A percentile compares a stretch with the other conserved stretches of the same genome.
Evolutionary conservation across 176 grass and related monocot species (phyloP).

Genomic region (Urochloa ruziziensis): DNA sequence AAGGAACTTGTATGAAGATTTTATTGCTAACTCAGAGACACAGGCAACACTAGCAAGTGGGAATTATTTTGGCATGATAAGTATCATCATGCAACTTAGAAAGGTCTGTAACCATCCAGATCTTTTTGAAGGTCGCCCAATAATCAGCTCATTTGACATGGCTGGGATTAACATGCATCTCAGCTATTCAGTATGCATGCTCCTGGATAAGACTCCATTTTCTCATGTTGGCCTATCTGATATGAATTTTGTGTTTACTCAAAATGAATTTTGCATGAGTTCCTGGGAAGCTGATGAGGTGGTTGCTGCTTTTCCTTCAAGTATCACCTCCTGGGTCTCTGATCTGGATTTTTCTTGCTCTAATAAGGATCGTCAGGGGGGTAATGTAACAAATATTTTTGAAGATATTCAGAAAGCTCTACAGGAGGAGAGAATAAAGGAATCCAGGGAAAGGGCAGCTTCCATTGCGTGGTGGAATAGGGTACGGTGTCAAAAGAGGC

Average conservation of each 20-base stretch:
- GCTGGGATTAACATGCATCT: constrained; percentile 76
- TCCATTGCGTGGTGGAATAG: constrained; percentile 97
- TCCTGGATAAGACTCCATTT: constrained; percentile 62
- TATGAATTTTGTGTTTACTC: constrained; percentile 86
- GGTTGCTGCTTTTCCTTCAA: constrained; percentile 37
- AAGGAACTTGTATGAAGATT: constrained; percentile 98
- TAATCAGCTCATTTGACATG: constrained; percentile 99
- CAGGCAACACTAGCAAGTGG: constrained; percentile 82
- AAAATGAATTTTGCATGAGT: constrained; percentile 81
- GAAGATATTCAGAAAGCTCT: constrained; percentile 84
- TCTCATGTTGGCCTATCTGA: constrained; percentile 65
- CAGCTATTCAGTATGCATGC: constrained; percentile 74
- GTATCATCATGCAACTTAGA: constrained; percentile 98
- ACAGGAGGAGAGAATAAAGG: constrained; percentile 79
- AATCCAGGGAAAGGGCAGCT: constrained; percentile 70
- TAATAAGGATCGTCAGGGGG: constrained; percentile 41
- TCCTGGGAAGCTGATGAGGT: constrained; percentile 86
- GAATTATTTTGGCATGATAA: constrained; percentile 99
- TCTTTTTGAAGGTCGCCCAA: constrained; percentile 98
- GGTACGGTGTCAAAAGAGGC: constrained; percentile 73
- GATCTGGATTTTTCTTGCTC: constrained; percentile 22
- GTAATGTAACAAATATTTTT: constrained; percentile 70
- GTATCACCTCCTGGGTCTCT: constrained; percentile 21
- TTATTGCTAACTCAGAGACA: constrained; percentile 91
- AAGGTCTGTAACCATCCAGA: constrained; percentile 99